Conservation (phyloP, 768 basidiomycete species). For the Cubamyces sp. region DNA sequence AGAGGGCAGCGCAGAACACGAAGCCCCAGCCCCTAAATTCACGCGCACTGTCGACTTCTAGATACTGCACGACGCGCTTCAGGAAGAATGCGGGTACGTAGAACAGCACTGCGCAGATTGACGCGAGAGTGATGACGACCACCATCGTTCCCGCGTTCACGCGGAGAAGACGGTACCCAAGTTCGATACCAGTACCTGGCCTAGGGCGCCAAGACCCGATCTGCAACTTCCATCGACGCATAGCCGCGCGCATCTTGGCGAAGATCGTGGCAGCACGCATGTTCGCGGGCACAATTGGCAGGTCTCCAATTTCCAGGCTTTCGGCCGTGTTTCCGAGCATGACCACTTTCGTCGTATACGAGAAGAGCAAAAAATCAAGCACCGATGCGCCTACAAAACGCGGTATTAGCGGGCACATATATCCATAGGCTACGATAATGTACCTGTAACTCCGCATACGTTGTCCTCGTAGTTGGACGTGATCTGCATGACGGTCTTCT, state of each 20-base stretch:
- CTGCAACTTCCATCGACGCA: conserved; percentile 53
- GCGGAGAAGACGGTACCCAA: conserved; percentile 62
- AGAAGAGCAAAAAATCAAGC: conserved; percentile 74
- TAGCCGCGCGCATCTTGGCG: conserved; percentile 60
- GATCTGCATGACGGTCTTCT: conserved; percentile 61
- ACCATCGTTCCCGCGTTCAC: conserved; percentile 53
- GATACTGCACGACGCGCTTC: conserved; percentile 59
- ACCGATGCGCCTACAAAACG: conserved; percentile 52
- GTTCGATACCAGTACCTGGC: conserved; percentile 65
- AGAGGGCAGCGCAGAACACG: conserved; percentile 62
- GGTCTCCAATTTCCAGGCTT: conserved; percentile 83
- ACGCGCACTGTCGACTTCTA: conserved; percentile 64
- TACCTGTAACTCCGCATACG: conserved; percentile 67
- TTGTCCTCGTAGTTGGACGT: conserved; percentile 74
- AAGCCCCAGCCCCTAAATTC: conserved; percentile 71
- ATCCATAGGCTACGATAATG: conserved; percentile 15
- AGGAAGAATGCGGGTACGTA: conserved; percentile 68
- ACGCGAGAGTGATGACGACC: conserved; percentile 54
- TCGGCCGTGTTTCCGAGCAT: conserved; percentile 77
- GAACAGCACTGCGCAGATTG: conserved; percentile 61
- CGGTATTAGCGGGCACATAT: neutral
- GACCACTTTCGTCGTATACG: conserved; percentile 86
- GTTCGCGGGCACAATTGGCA: conserved; percentile 76
- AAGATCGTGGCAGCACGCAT: conserved; percentile 73
- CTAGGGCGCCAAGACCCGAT: conserved; percentile 62